Evolutionary conservation across 352 stramenopile species (phyloP), one percentile per base, ranked within the genome.

Genomic region (Phytophthora citrophthora): DNA sequence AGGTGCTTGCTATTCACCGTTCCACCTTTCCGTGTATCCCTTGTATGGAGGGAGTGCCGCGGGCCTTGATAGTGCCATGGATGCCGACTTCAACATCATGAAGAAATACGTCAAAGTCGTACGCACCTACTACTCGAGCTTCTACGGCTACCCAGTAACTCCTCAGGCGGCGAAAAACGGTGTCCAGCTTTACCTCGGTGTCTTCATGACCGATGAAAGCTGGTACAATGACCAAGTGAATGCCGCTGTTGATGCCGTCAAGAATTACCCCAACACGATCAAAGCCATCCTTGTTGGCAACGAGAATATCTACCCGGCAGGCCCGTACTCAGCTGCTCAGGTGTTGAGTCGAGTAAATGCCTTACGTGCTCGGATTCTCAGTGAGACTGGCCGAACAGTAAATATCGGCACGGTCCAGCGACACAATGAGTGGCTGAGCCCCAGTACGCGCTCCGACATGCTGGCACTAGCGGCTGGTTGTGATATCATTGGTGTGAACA

Each of bases 401-500:
- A 72, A 74, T 7, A 69, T 92, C n/a, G 87, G 85, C 5, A 95
- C 87, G 0, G 82, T 90, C 5, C 87, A 95, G 61, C 79, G 81
- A 5, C 68, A 75, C 5, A 75, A 78, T 11, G 85, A 95, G 55
- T 95, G 80, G 78, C 61, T 87, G 16, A 61, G 79, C 4, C 16
- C 43, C 0, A 58, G 38, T 11, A 65, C 64, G 1, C 68, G 65
- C 7, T 32, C 43, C 0, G 67, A 68, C 4, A 94, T 93, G 68
- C 45, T 73, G 1, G 68, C 63, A 18, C 65, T 95, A 0, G 81
- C 79, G 11, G 54, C 18, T 6, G 76, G 64, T 20, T 85, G 72
- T 34, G 87, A 95, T 59, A 90, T 95, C 61, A 49, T 93, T 8
- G 85, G 85, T 13, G 87, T 95, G 38, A 94, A 92, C 54, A 88